A percentile compares a stretch with the other conserved stretches of the same genome.
Conservation (phyloP, 1,139 yeast genomes). For the Geotrichum australiense region DNA sequence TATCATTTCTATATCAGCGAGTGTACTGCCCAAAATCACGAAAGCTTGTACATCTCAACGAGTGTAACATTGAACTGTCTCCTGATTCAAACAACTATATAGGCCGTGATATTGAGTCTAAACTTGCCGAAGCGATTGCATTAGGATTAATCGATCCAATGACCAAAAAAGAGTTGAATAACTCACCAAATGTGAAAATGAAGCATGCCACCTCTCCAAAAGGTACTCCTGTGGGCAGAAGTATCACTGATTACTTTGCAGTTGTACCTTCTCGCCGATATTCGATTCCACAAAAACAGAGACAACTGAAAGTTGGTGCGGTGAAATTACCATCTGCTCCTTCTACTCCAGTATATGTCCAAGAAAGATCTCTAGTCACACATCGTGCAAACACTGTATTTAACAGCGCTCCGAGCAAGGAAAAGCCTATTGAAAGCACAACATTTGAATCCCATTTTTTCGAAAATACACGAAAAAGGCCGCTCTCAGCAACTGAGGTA, state of each 20-base stretch:
- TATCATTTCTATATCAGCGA: slow-evolving; percentile 80
- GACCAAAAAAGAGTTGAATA: slow-evolving; percentile 36
- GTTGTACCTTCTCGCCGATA: background rate
- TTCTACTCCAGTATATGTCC: background rate
- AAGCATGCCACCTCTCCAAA: slow-evolving; percentile 6
- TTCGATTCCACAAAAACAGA: background rate
- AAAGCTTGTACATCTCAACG: slow-evolving; percentile 50
- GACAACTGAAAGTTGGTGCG: background rate
- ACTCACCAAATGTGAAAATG: background rate
- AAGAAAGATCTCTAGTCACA: slow-evolving; percentile 4
- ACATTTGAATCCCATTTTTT: background rate
- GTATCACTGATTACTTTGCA: slow-evolving; percentile 6
- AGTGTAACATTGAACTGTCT: slow-evolving; percentile 37
- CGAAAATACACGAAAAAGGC: background rate
- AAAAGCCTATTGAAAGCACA: background rate
- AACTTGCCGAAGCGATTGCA: slow-evolving; percentile 52
- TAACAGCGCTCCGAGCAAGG: background rate
- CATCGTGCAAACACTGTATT: slow-evolving; percentile 8
- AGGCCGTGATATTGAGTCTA: slow-evolving; percentile 45
- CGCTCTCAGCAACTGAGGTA: too few relatives aligned
- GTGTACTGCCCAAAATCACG: slow-evolving; percentile 63
- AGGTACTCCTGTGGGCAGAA: background rate
- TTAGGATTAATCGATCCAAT: slow-evolving; percentile 62
- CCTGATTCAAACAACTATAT: slow-evolving; percentile 51
- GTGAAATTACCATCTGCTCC: background rate